phyloP scores from a whole-genome alignment of 2,329 filamentous ascomycete species.

The Fusarium sp. region DNA sequence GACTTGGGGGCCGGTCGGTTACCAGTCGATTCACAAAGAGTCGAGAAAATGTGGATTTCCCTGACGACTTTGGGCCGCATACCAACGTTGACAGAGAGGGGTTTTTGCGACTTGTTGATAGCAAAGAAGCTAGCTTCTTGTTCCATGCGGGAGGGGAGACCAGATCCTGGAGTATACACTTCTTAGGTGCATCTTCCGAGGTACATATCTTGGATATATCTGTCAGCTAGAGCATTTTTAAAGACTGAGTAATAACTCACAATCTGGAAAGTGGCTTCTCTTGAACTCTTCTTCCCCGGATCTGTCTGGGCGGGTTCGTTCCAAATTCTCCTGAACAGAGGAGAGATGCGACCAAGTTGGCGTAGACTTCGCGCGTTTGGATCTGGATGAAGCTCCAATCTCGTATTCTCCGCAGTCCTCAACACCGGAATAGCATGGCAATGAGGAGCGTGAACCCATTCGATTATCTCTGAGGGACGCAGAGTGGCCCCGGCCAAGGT shows the following conservation, averaged over 20 bases:
- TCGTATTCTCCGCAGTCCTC: slow-evolving; percentile 61
- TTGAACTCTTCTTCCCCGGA: slow-evolving; percentile 30
- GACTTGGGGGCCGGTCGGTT: slow-evolving; percentile 51
- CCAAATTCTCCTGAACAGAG: slow-evolving; percentile 77
- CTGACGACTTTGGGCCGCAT: slow-evolving; percentile 77
- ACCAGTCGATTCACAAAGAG: slow-evolving; percentile 75
- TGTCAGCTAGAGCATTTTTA: slow-evolving; percentile 28
- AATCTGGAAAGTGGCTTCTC: slow-evolving; percentile 59
- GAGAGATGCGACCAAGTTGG: slow-evolving; percentile 70
- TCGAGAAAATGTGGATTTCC: slow-evolving; percentile 80
- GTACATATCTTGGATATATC: slow-evolving; percentile 60
- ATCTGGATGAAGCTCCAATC: slow-evolving; percentile 68
- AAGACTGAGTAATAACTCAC: slow-evolving; percentile 50
- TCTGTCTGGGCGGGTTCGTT: slow-evolving; percentile 54
- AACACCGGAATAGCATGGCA: slow-evolving; percentile 79
- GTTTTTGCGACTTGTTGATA: slow-evolving; percentile 47
- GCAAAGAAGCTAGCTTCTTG: slow-evolving; percentile 64
- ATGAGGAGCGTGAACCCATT: slow-evolving; percentile 74
- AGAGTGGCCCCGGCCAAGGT: slow-evolving; percentile 75
- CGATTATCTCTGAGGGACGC: slow-evolving; percentile 56
- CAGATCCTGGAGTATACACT: slow-evolving; percentile 64
- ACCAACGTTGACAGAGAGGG: slow-evolving; percentile 64
- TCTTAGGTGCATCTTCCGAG: slow-evolving; percentile 64
- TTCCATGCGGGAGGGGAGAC: slow-evolving; percentile 71
- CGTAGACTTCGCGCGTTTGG: slow-evolving; percentile 62